phyloP scores from a whole-genome alignment of 768 basidiomycete genomes.

The Myochromella boudieri region DNA sequence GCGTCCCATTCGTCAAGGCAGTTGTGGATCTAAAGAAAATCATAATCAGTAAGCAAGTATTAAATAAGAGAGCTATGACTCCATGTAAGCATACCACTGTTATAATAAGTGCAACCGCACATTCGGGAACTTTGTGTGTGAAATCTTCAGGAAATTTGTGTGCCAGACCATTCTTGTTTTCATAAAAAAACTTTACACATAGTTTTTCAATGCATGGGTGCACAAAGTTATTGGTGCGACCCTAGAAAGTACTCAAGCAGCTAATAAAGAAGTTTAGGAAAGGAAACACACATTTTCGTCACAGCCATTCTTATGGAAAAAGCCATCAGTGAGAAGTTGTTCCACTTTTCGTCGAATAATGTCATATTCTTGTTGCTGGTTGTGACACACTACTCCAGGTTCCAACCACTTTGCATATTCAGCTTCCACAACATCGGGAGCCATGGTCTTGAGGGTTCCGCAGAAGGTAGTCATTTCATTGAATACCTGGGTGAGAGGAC shows the following conservation, averaged over 20 bases:
- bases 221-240: conserved; percentile 3
- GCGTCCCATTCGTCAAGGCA: not conserved
- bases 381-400: not conserved
- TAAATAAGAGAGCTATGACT: not conserved
- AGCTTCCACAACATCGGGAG: not conserved
- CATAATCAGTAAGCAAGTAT: not conserved
- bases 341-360: not conserved
- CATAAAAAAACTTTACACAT: conserved; percentile 11
- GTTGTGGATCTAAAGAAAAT: not conserved
- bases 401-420: not conserved
- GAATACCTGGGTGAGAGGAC: conserved; percentile 1
- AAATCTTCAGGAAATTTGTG: conserved; percentile 10
- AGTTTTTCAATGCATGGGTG: conserved; percentile 11
- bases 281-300: not conserved
- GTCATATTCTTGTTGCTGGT: not conserved
- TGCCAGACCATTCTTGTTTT: conserved; percentile 2
- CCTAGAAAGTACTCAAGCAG: conserved; percentile 1
- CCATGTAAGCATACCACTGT: conserved; percentile 14
- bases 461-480: not conserved
- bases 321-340: not conserved
- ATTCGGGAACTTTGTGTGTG: conserved; percentile 7
- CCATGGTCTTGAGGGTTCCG: not conserved
- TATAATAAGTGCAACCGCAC: conserved; percentile 9
- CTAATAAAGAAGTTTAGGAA: not conserved
- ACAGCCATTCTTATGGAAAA: not conserved